A percentile compares a stretch with the other conserved stretches of the same genome.
phyloP scores from a whole-genome alignment of 768 basidiomycete genomes.

The Flagelloscypha sp. region DNA sequence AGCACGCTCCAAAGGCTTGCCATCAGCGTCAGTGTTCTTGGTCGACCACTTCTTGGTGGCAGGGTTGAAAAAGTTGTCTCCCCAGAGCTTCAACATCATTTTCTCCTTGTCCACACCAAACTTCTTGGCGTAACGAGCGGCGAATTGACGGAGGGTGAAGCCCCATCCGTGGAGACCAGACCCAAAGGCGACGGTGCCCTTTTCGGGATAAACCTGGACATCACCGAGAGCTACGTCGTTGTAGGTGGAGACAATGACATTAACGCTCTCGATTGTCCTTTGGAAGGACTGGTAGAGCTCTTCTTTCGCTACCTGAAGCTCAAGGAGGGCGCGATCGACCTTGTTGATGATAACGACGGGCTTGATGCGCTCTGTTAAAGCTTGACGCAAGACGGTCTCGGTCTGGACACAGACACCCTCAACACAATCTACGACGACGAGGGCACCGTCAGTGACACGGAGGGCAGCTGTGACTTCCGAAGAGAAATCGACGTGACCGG shows the following conservation, averaged over 20 bases:
- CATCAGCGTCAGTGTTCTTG: constrained; percentile 62
- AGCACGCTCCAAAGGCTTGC: constrained; percentile 92
- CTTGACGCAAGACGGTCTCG: constrained; percentile 97
- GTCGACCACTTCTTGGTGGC: constrained; percentile 94
- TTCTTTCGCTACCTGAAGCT: constrained; percentile 96
- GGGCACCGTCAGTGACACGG: constrained; percentile 98
- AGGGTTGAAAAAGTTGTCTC: constrained; percentile 99
- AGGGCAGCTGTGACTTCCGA: constrained; percentile 99
- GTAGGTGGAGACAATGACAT: constrained; percentile 98
- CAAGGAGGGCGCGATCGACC: constrained; percentile 97
- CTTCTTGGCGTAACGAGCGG: constrained; percentile 89
- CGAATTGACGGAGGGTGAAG: constrained; percentile 98
- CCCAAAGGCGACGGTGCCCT: constrained; percentile 97
- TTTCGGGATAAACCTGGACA: constrained; percentile 97
- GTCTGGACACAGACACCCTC: constrained; percentile 99
- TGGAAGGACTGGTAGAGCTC: constrained; percentile 96
- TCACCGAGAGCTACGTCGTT: constrained; percentile 91
- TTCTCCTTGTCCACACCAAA: constrained; percentile 99
- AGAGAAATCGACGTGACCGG: constrained; percentile 99
- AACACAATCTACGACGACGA: constrained; percentile 98
- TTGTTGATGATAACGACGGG: constrained; percentile 99
- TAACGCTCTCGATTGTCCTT: constrained; percentile 95
- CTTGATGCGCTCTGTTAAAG: constrained; percentile 97
- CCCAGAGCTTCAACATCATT: constrained; percentile 98
- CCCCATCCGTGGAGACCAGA: constrained; percentile 99